These are phyloP conservation scores for Mortierella sp. DNA, from an alignment of 371 early-diverging fungal genomes.

Conservation along the genomic window DNA sequence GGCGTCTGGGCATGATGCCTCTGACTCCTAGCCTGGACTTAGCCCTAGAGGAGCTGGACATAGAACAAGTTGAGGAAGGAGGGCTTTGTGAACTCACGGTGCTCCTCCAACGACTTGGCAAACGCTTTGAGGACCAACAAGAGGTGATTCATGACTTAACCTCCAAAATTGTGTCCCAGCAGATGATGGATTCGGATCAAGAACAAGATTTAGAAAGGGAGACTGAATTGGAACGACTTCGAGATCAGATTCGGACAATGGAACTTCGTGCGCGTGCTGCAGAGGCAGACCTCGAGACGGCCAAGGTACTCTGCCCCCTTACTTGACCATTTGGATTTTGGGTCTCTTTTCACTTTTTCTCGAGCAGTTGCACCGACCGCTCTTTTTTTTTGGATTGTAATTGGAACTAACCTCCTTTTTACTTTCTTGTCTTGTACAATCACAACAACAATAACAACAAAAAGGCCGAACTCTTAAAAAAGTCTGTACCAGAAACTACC, in stretches of 20 bases:
- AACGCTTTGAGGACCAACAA: conserved; percentile 28
- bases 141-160: conserved; percentile 48
- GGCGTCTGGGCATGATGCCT: conserved; percentile 22
- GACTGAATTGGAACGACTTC: not conserved
- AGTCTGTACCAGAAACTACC: too few species aligned
- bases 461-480: too few species aligned
- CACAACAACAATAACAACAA: too few species aligned
- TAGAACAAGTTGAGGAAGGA: conserved; percentile 18
- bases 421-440: too few species aligned
- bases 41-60: conserved; percentile 16
- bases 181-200: not conserved
- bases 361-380: too few species aligned
- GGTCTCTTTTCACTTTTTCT: too few species aligned
- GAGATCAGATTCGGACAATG: not conserved
- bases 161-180: conserved; percentile 22
- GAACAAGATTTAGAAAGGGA: conserved; percentile 12
- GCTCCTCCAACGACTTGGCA: conserved; percentile 20
- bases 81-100: conserved; percentile 38
- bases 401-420: too few species aligned
- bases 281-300: too few species aligned
- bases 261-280: not conserved
- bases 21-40: conserved; percentile 23
- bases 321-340: too few species aligned
- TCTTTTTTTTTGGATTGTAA: too few species aligned
- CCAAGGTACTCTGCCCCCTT: too few species aligned